These are phyloP conservation scores for Mediolabrus comicus DNA, from an alignment of 108 stramenopile species.

Conservation along the genomic window DNA sequence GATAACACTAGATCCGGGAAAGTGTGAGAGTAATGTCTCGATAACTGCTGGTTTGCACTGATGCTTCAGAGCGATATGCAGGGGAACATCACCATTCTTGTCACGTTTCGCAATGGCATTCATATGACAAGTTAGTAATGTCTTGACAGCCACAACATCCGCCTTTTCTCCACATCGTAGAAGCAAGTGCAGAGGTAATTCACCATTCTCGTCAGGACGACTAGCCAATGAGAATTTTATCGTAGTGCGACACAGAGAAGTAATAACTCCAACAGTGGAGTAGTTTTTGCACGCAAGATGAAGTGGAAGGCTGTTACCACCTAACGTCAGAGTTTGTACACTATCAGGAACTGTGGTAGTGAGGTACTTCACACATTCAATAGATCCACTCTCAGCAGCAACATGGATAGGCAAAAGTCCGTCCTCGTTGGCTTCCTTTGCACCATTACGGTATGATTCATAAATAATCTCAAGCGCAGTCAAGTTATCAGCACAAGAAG, in stretches of 20 bases:
- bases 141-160: slow-evolving; percentile 87
- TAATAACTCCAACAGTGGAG: slow-evolving; percentile 85
- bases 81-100: slow-evolving; percentile 81
- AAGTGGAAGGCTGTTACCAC: slow-evolving; percentile 79
- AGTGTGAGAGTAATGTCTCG: slow-evolving; percentile 73
- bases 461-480: slow-evolving; percentile 85
- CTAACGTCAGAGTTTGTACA: slow-evolving; percentile 79
- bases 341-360: slow-evolving; percentile 76
- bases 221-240: slow-evolving; percentile 85
- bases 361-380: slow-evolving; percentile 84
- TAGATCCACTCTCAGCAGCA: slow-evolving; percentile 83
- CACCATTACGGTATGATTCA: slow-evolving; percentile 87
- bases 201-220: slow-evolving; percentile 82
- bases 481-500: slow-evolving; percentile 76
- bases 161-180: slow-evolving; percentile 83
- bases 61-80: slow-evolving; percentile 79
- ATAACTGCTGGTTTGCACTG: slow-evolving; percentile 74
- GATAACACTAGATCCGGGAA: slow-evolving; percentile 70
- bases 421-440: slow-evolving; percentile 75
- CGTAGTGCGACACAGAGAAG: slow-evolving; percentile 61
- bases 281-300: slow-evolving; percentile 86
- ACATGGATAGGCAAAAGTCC: slow-evolving; percentile 87
- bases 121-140: slow-evolving; percentile 79
- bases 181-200: slow-evolving; percentile 83
- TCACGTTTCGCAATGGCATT: slow-evolving; percentile 77